Base-by-base conservation (phyloP, 768 basidiomycete genomes). In the Mycena galopus region DNA sequence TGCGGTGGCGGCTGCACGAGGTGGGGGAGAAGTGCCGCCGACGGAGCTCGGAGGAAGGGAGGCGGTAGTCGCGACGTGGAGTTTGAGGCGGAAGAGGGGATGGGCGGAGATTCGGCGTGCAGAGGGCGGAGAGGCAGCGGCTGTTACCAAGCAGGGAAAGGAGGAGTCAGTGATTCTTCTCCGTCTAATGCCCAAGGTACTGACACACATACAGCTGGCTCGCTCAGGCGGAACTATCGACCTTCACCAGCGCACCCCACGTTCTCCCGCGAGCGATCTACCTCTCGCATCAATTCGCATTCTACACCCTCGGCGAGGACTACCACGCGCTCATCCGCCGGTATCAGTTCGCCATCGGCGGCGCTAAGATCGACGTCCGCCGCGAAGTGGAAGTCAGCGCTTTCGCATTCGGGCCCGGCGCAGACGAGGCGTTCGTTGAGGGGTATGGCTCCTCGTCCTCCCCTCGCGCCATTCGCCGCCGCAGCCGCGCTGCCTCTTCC, bases 231-330 rank as follows among this genome's bases (percentile, higher is more conserved):
- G 96, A 98, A 79, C 87, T 97, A 5, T 93, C 93, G 59, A 95
- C 94, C 0, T 90, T 81, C 78, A 90, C 93, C 1, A 84, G 82
- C 5, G 89, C 91, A 1, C 83, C 86, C 0, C 84, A 81, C 2
- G 84, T 94, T 39, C 86, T 94, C 0, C 93, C 95, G 8, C 88
- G 91, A 0, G 86, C 94, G 0, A 86, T 98, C 33, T 97, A 97
- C 80, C 90, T 95, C 21, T 90, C 91, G 0, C 94, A 95, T 74
- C 95, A 97, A 71, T 95, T 97, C 79, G 86, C 91, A 14, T 97
- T 97, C 84, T 87, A 89, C 75, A 87, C 90, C 2, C 86, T 96
- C 0, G 90, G 90, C 16, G 90, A 92, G 73, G 92, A 96, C 75
- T 94, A 95, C 77, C 91, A 95, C 67, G 92, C 94, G 0, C 88